phyloP scores from a whole-genome alignment of 2,329 filamentous ascomycete genomes.

The Drechslera avenae region DNA sequence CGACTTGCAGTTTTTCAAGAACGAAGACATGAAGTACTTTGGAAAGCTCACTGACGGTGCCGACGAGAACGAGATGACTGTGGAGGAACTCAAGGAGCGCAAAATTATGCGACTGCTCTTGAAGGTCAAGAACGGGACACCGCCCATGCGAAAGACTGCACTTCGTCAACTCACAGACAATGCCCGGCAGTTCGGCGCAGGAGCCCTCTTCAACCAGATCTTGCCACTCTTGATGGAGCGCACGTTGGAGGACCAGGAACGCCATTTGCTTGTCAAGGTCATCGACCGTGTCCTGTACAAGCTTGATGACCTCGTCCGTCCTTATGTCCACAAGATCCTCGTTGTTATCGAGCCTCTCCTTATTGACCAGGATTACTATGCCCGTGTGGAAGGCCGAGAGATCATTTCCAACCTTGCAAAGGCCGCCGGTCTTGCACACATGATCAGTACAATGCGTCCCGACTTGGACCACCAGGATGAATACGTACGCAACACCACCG shows the following conservation, averaged over 20 bases:
- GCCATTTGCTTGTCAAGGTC: conserved; percentile 97
- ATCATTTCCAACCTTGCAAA: conserved; percentile 99
- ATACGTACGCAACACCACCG: conserved; percentile 97
- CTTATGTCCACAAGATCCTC: conserved; percentile 96
- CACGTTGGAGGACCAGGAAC: conserved; percentile 95
- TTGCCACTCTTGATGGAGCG: conserved; percentile 97
- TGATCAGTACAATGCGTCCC: conserved; percentile 99
- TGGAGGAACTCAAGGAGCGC: conserved; percentile 94
- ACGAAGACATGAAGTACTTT: conserved; percentile 98
- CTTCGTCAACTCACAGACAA: conserved; percentile 97
- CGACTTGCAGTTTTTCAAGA: conserved; percentile 96
- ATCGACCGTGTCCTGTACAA: conserved; percentile 99
- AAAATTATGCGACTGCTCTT: conserved; percentile 97
- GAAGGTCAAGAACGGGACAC: conserved; percentile 99
- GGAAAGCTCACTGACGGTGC: conserved; percentile 94
- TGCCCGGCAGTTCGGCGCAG: conserved; percentile 91
- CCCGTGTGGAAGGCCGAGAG: conserved; percentile 94
- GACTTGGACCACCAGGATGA: conserved; percentile 99
- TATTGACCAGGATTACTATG: conserved; percentile 99
- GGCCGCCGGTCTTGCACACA: conserved; percentile 92
- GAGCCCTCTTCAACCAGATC: conserved; percentile 95
- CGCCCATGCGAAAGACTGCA: conserved; percentile 97
- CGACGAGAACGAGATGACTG: conserved; percentile 87
- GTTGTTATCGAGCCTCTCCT: conserved; percentile 99
- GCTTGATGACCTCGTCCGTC: conserved; percentile 92